Base-by-base conservation (phyloP, 805 yeast genomes). In the Phaffomyces antillensis region DNA sequence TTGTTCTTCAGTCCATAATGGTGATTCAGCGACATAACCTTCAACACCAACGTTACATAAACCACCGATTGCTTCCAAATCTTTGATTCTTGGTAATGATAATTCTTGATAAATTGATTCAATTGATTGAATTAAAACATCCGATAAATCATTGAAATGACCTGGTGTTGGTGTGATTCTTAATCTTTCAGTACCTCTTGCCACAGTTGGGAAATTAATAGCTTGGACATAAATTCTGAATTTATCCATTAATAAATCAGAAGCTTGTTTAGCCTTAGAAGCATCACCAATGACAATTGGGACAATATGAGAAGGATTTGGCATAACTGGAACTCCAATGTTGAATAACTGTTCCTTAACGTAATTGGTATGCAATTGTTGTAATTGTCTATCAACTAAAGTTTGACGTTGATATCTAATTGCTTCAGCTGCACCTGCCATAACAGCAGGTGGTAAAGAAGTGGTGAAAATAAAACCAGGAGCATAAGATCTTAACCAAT, bases 81-180 rank as follows among this genome's bases (percentile, higher is more conserved):
- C 91, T 40, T 70, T 60, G 40, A 82, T 80, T 62, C 93, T 81
- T 64, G 82, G 81, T 63, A 91, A 76, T 49, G 72, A 74, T 64
- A 93, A 73, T 51, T 83, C 83, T 36, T 70, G 72, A 71, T 91
- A 93, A 23, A 90, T 87, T 39, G 77, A 76, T 55, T 88, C 96
- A 40, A 93, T 72, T 12, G 97, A 88, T 11, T 69, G 77, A 44
- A 93, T 73, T 55, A 93, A 75, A 52, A 79, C 74, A 62, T 89
- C 87, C 43, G 91, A 75, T 41, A 87, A 72, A 46, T 82, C 86
- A 47, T 79, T 73, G 17, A 80, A 77, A 64, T 93, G 99, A 44
- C 96, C 97, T 33, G 99, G 99, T 36, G 99, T 90, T 45, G 99
- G 98, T n/a, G 99, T 93, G 61, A 93, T 81, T 69, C 99, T 82